Conservation (phyloP, 768 basidiomycete genomes). For the Mycena indigotica region DNA sequence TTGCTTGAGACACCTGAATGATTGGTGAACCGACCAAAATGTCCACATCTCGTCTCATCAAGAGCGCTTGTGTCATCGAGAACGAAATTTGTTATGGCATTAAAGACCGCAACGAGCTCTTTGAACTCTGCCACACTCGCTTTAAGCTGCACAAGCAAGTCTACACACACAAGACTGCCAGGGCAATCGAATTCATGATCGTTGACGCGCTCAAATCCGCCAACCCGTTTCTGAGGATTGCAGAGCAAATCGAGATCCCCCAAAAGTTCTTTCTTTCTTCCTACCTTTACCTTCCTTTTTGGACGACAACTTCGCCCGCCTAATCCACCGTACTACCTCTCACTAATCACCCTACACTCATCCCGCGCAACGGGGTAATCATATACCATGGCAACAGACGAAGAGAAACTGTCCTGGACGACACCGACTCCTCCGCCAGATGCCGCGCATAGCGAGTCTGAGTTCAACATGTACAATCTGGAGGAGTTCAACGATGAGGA, state of each 20-base stretch:
- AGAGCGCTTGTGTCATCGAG: slow-evolving; percentile 73
- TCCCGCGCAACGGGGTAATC: no score
- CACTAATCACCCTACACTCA: no score
- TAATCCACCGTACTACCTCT: no score
- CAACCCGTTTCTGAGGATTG: slow-evolving; percentile 64
- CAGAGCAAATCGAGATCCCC: slow-evolving; percentile 56
- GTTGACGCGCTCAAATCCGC: slow-evolving; percentile 72
- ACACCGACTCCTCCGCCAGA: no score
- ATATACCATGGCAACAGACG: no score
- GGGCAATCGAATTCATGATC: slow-evolving; percentile 82
- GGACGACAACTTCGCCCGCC: no score
- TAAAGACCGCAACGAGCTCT: slow-evolving; percentile 77
- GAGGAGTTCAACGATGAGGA: no score
- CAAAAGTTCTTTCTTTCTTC: no score
- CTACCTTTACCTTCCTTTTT: no score
- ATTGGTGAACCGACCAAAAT: slow-evolving; percentile 64
- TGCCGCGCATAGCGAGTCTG: no score
- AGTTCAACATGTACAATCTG: no score
- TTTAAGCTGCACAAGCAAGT: slow-evolving; percentile 70
- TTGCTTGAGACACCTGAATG: slow-evolving; percentile 71
- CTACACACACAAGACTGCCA: slow-evolving; percentile 84
- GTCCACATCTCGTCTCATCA: slow-evolving; percentile 59
- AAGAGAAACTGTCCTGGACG: no score
- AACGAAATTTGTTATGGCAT: slow-evolving; percentile 77
- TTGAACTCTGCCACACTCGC: slow-evolving; percentile 69